These are phyloP conservation scores for Rasamsonia emersonii DNA, from an alignment of 2,329 filamentous ascomycete genomes.

Conservation along the genomic window DNA sequence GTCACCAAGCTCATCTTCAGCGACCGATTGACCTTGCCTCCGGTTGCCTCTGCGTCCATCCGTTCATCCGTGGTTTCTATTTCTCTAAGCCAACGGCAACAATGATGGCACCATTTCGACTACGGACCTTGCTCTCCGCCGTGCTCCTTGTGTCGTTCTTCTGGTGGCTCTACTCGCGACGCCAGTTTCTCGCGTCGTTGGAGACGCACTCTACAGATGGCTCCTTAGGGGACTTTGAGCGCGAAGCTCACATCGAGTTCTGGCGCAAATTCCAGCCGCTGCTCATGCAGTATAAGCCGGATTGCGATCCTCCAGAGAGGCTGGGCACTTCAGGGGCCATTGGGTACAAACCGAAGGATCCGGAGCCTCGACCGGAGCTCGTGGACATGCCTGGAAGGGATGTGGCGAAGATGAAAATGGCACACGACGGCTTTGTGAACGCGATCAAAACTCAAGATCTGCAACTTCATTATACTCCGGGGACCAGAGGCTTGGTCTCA, in stretches of 20 bases:
- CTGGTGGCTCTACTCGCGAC: too few species aligned
- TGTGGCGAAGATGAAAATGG: constrained; percentile 22
- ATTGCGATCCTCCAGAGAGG: constrained; percentile 19
- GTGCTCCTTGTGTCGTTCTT: too few species aligned
- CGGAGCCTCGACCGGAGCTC: constrained; percentile 21
- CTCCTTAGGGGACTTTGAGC: too few species aligned
- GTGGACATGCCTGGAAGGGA: constrained; percentile 21
- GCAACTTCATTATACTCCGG: constrained; percentile 24
- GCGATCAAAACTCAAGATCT: constrained; percentile 18
- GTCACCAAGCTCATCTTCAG: too few species aligned
- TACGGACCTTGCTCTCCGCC: too few species aligned
- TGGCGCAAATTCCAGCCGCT: constrained; percentile 26
- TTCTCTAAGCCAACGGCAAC: too few species aligned
- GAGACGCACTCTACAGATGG: too few species aligned
- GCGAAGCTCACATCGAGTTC: constrained; percentile 19
- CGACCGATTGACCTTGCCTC: too few species aligned
- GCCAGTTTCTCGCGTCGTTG: too few species aligned
- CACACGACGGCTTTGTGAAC: constrained; percentile 27
- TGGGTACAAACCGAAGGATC: constrained; percentile 19
- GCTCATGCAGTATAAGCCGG: constrained; percentile 23
- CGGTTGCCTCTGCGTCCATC: too few species aligned
- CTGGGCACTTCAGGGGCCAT: constrained; percentile 17
- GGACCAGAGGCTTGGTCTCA: constrained; percentile 37
- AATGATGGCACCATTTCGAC: too few species aligned
- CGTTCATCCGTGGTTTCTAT: too few species aligned